Evolutionary conservation across 768 basidiomycete genomes (phyloP).

Genomic region (Pisolithus albus): DNA sequence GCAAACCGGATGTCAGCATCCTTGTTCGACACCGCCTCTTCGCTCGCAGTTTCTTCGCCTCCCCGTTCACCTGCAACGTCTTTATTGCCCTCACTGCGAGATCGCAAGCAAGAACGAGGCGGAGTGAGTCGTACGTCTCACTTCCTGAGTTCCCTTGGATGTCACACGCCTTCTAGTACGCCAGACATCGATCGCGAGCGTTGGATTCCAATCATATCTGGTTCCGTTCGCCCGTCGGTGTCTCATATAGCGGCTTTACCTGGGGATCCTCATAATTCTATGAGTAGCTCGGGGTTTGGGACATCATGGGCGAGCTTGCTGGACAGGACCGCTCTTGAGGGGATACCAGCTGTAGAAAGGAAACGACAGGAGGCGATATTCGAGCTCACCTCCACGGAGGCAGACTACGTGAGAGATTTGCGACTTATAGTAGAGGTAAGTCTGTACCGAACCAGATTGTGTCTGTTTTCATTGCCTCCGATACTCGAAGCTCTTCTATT

Average conservation of each 20-base stretch:
- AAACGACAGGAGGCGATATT: slow-evolving; percentile 94
- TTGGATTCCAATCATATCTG: slow-evolving; percentile 56
- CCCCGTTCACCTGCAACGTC: slow-evolving; percentile 32
- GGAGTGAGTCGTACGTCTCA: slow-evolving; percentile 36
- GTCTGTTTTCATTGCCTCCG: slow-evolving; percentile 1
- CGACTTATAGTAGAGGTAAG: slow-evolving; percentile 87
- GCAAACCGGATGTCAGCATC: slow-evolving; percentile 55
- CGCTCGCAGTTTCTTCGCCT: slow-evolving; percentile 30
- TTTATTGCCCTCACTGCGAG: slow-evolving; percentile 23
- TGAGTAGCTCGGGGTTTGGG: slow-evolving; percentile 51
- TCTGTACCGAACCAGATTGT: neutral
- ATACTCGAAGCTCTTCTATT: slow-evolving; percentile 47
- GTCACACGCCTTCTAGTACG: slow-evolving; percentile 38
- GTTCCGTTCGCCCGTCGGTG: slow-evolving; percentile 42
- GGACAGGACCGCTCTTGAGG: slow-evolving; percentile 75
- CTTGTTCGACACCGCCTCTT: slow-evolving; percentile 41
- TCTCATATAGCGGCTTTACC: slow-evolving; percentile 9
- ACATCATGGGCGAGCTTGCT: slow-evolving; percentile 93
- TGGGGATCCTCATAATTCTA: slow-evolving; percentile 6
- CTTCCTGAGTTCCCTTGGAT: slow-evolving; percentile 58
- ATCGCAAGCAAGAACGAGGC: slow-evolving; percentile 26
- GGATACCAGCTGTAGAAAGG: slow-evolving; percentile 70
- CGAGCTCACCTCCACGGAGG: slow-evolving; percentile 89
- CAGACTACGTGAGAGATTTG: slow-evolving; percentile 82
- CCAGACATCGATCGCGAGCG: slow-evolving; percentile 43